phyloP scores from a whole-genome alignment of 768 basidiomycete genomes.

The Peribolospora kevripleyi region DNA sequence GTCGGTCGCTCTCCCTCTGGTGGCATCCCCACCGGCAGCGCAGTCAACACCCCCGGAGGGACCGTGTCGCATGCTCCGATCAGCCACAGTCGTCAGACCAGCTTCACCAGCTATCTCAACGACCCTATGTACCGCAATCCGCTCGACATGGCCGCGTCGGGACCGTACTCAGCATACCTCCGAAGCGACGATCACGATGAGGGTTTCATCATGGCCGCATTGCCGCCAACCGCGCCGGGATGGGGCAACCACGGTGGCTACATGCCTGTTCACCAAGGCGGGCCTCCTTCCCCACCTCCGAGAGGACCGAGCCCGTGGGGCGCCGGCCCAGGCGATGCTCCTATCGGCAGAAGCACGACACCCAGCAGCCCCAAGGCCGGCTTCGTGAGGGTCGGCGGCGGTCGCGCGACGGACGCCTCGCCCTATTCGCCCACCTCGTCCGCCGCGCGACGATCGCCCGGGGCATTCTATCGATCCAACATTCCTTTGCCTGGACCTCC shows the following conservation, averaged over 20 bases:
- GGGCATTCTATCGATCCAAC: neutral
- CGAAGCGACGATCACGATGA: slow-evolving; percentile 48
- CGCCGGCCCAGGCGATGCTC: slow-evolving; percentile 7
- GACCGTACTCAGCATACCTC: slow-evolving; percentile 45
- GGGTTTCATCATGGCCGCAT: slow-evolving; percentile 83
- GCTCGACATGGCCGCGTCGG: slow-evolving; percentile 52
- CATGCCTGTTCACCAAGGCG: slow-evolving; percentile 10
- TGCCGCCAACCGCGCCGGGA: slow-evolving; percentile 40
- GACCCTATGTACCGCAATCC: slow-evolving; percentile 31
- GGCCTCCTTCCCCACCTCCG: slow-evolving; percentile 13
- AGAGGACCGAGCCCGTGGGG: neutral
- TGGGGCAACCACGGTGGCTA: slow-evolving; percentile 26
- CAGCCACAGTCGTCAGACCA: slow-evolving; percentile 1
- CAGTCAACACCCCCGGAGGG: neutral
- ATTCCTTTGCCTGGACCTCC: neutral
- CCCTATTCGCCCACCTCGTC: slow-evolving; percentile 1
- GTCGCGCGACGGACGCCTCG: slow-evolving; percentile 29
- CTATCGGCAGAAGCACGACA: slow-evolving; percentile 2
- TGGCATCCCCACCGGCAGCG: slow-evolving; percentile 4
- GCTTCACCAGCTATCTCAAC: slow-evolving; percentile 6
- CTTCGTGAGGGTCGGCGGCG: slow-evolving; percentile 69
- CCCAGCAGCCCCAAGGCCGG: slow-evolving; percentile 20
- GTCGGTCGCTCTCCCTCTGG: slow-evolving; percentile 4
- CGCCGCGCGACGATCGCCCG: neutral
- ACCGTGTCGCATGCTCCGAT: slow-evolving; percentile 1